phyloP scores from a whole-genome alignment of 2,329 filamentous ascomycete species.

The Didymella glomerata region DNA sequence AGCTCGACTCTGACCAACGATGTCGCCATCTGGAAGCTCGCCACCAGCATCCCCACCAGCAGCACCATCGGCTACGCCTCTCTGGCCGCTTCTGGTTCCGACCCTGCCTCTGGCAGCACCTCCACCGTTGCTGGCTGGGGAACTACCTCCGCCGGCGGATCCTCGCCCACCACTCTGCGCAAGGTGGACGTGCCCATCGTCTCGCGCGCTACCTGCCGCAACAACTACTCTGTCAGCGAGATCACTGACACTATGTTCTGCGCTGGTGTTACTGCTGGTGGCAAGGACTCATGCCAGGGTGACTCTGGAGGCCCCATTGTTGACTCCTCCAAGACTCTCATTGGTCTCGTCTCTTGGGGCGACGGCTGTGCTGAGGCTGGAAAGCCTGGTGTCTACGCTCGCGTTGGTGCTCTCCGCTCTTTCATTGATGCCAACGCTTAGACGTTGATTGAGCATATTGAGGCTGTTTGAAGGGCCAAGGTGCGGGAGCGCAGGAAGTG shows the following conservation, averaged over 20 bases:
- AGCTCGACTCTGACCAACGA: conserved; percentile 30
- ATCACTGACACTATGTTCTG: conserved; percentile 43
- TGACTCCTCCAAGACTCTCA: conserved; percentile 21
- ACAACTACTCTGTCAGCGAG: conserved; percentile 27
- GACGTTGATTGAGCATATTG: not conserved
- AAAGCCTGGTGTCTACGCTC: conserved; percentile 40
- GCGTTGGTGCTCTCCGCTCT: conserved; percentile 25
- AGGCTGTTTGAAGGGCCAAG: no score
- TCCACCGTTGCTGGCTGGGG: conserved; percentile 42
- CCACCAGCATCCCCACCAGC: conserved; percentile 34
- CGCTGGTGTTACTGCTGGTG: conserved; percentile 35
- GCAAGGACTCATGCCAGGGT: conserved; percentile 48
- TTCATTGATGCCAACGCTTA: conserved; percentile 35
- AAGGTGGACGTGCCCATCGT: conserved; percentile 44
- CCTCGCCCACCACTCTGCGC: conserved; percentile 27
- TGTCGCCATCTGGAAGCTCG: conserved; percentile 40
- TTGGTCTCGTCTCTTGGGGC: conserved; percentile 39
- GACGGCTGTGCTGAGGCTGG: conserved; percentile 35
- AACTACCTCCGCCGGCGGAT: conserved; percentile 22
- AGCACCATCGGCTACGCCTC: conserved; percentile 35
- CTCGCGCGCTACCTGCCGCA: conserved; percentile 35
- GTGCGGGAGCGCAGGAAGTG: not conserved
- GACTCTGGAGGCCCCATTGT: conserved; percentile 42
- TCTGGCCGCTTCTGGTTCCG: conserved; percentile 33
- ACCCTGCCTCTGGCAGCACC: conserved; percentile 34